These are phyloP conservation scores for Anastatica hierochuntica DNA, from an alignment of 345 rosid genomes.

Conservation along the genomic window DNA sequence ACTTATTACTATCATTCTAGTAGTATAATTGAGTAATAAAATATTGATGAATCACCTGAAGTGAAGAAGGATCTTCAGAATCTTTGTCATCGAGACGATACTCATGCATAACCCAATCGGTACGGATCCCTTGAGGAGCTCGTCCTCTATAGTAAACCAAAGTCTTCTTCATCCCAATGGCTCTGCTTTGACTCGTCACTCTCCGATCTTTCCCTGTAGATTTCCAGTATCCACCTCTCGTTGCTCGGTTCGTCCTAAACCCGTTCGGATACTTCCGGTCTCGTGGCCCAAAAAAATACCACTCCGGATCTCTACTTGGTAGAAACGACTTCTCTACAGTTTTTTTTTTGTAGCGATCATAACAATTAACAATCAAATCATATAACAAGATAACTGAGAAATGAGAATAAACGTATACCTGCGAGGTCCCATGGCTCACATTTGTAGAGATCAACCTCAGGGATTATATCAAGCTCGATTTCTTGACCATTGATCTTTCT, in stretches of 20 bases:
- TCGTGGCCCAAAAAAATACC: slow-evolving; percentile 93
- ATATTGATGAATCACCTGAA: slow-evolving; percentile 51
- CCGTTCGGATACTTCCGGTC: slow-evolving; percentile 91
- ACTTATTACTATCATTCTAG: neutral
- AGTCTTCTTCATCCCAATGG: slow-evolving; percentile 93
- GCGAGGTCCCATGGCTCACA: slow-evolving; percentile 96
- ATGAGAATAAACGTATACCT: slow-evolving; percentile 26
- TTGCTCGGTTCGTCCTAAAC: slow-evolving; percentile 81
- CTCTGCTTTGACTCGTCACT: slow-evolving; percentile 52
- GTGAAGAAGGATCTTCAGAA: slow-evolving; percentile 56
- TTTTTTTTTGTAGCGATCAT: neutral
- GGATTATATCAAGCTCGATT: slow-evolving; percentile 89
- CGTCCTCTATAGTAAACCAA: slow-evolving; percentile 82
- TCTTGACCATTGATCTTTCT: slow-evolving; percentile 74
- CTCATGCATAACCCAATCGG: slow-evolving; percentile 96
- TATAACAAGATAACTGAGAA: neutral
- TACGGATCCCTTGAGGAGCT: slow-evolving; percentile 86
- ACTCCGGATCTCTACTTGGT: slow-evolving; percentile 88
- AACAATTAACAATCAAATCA: neutral
- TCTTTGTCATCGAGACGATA: slow-evolving; percentile 88
- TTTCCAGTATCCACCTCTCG: slow-evolving; percentile 86
- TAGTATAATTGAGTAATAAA: neutral
- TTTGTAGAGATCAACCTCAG: slow-evolving; percentile 96
- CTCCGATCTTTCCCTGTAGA: slow-evolving; percentile 81
- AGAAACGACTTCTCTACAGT: slow-evolving; percentile 64